Conservation (phyloP, 306 rosid species). For the Psophocarpus tetragonolobus region DNA sequence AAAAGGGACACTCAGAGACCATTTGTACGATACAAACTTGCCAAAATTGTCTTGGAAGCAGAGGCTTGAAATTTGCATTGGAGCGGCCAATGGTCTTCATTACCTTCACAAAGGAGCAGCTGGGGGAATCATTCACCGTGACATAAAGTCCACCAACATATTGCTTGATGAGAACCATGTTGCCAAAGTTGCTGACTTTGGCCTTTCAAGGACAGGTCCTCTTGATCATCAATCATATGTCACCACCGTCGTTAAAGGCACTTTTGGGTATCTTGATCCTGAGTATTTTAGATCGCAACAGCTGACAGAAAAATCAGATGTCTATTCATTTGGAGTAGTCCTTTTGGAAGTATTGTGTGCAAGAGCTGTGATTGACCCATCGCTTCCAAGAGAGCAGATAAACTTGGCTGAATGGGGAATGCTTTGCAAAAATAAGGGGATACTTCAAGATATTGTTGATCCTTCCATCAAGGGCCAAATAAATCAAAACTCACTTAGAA, state of each 20-base stretch:
- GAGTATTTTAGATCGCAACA: slow-evolving; percentile 47
- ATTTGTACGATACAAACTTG: slow-evolving; percentile 31
- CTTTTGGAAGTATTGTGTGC: slow-evolving; percentile 35
- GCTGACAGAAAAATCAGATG: slow-evolving; percentile 55
- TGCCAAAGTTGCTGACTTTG: slow-evolving; percentile 69
- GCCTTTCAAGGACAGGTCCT: slow-evolving; percentile 55
- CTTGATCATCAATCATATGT: slow-evolving; percentile 38
- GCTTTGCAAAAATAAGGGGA: slow-evolving; percentile 31
- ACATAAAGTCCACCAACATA: slow-evolving; percentile 55
- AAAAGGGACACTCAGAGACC: slow-evolving; percentile 52
- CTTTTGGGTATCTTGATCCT: slow-evolving; percentile 61
- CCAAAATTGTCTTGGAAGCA: slow-evolving; percentile 49
- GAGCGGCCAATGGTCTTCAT: slow-evolving; percentile 54
- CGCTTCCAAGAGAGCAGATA: slow-evolving; percentile 27
- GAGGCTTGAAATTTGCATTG: slow-evolving; percentile 60
- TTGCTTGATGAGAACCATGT: slow-evolving; percentile 47
- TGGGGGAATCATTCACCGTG: slow-evolving; percentile 59
- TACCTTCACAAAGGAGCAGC: slow-evolving; percentile 52
- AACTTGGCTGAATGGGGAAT: slow-evolving; percentile 46
- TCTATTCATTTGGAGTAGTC: slow-evolving; percentile 47
- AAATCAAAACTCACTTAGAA: slow-evolving; percentile 29
- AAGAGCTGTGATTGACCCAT: not conserved
- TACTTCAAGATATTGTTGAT: slow-evolving; percentile 29
- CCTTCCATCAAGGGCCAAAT: slow-evolving; percentile 34
- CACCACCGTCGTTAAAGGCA: slow-evolving; percentile 48